Conservation (phyloP, 768 basidiomycete species). For the Fomitopsis serialis region DNA sequence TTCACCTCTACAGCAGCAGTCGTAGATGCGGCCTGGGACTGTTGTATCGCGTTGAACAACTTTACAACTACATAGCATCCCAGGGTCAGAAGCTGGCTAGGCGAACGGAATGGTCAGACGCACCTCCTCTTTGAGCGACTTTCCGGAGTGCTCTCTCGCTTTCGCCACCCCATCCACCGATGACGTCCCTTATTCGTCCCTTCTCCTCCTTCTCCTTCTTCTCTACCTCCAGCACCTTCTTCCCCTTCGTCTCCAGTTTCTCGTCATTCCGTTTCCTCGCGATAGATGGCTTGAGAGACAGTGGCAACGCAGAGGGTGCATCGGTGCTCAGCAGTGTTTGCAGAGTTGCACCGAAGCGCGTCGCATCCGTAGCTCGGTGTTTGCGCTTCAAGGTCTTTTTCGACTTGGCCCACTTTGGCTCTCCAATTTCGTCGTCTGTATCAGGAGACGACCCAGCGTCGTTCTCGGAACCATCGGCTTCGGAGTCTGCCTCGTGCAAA, state of each 20-base stretch:
- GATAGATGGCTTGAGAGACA: constrained; percentile 76
- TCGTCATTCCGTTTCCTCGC: constrained; percentile 66
- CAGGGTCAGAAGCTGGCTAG: not conserved
- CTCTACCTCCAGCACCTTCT: constrained; percentile 64
- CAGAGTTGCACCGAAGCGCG: constrained; percentile 70
- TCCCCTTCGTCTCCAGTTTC: constrained; percentile 68
- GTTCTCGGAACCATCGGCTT: not conserved
- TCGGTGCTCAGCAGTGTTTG: constrained; percentile 69
- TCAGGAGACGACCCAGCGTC: constrained; percentile 25
- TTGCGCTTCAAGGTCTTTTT: constrained; percentile 80
- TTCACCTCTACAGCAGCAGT: constrained; percentile 54
- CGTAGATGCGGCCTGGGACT: constrained; percentile 58
- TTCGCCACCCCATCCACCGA: constrained; percentile 87
- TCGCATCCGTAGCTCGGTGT: constrained; percentile 69
- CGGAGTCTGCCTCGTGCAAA: not conserved
- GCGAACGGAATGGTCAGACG: constrained; percentile 13
- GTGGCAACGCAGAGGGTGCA: constrained; percentile 61
- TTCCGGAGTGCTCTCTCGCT: constrained; percentile 73
- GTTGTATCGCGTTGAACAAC: constrained; percentile 82
- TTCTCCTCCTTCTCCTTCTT: constrained; percentile 71
- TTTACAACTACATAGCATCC: constrained; percentile 60
- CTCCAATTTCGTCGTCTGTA: constrained; percentile 63
- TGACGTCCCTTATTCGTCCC: constrained; percentile 61
- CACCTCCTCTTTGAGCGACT: constrained; percentile 83
- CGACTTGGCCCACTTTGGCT: constrained; percentile 55